Evolutionary conservation across 169 alveolate genomes (phyloP), one percentile per base, ranked within the genome.

Genomic region (Ichthyophthirius multifiliis): DNA sequence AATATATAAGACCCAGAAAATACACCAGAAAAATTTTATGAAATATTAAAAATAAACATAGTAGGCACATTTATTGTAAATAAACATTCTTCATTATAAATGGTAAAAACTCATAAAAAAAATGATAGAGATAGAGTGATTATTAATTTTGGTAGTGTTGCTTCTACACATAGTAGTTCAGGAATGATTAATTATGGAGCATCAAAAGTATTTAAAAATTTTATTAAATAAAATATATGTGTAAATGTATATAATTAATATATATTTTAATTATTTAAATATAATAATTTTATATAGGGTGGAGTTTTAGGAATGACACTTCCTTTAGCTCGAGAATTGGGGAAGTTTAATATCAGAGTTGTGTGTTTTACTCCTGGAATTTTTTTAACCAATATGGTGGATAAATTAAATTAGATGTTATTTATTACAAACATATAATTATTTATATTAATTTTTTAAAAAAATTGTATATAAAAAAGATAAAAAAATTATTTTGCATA

Each of bases 341-440:
- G 95, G 23, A 83, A 80, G 47, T 91, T 39, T 65, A 90, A 90
- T 20, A 88, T 91, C 15, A 90, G 97, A 81, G 95, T 93, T 15
- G 90, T 55, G 16, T 75, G 94, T 31, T 65, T 93, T n/a, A 94
- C 94, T 34, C 97, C 97, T 20, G 95, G 95, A 27, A 73, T 88
- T 4, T 85, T 89, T 75, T 31, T 44, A 23, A 87, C 94, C 27
- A 94, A 95, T n/a, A 85, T 93, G 93, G 83, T n/a, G n/a, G n/a
- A n/a, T n/a, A n/a, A n/a, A n/a, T n/a, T n/a, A n/a, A n/a, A n/a
- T n/a, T n/a, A n/a, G n/a, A n/a, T n/a, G n/a, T n/a, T n/a, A n/a
- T n/a, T n/a, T n/a, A n/a, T n/a, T n/a, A n/a, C n/a, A n/a, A n/a
- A n/a, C n/a, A n/a, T n/a, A n/a, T n/a, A n/a, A n/a, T n/a, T n/a